Evolutionary conservation across 2,329 filamentous ascomycete genomes (phyloP).

Genomic region (Botrytis fragariae): DNA sequence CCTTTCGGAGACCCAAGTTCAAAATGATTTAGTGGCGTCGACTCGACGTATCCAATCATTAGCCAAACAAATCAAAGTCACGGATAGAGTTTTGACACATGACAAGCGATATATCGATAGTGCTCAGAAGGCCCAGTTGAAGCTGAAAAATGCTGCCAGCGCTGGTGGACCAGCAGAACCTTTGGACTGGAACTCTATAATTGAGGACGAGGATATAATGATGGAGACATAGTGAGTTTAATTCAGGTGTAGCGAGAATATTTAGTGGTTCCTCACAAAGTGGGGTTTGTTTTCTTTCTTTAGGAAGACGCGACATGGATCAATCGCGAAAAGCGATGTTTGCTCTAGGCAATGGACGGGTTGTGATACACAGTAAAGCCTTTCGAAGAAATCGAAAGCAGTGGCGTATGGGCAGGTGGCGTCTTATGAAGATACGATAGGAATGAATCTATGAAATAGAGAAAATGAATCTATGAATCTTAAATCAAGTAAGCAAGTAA

Average conservation of each 20-base stretch:
- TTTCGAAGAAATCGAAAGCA: conserved; percentile 20
- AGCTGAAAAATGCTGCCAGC: conserved; percentile 39
- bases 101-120: conserved; percentile 55
- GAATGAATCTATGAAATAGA: conserved; percentile 15
- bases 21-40: conserved; percentile 45
- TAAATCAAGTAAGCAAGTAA: neutral
- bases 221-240: conserved; percentile 22
- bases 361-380: conserved; percentile 8
- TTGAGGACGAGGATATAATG: conserved; percentile 39
- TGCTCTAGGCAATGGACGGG: neutral
- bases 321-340: neutral
- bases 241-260: neutral
- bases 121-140: conserved; percentile 47
- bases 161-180: conserved; percentile 18
- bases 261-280: neutral
- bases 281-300: neutral
- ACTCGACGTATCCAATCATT: conserved; percentile 47
- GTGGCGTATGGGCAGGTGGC: conserved; percentile 15
- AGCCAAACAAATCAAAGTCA: conserved; percentile 49
- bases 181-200: conserved; percentile 32
- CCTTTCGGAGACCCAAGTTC: conserved; percentile 52
- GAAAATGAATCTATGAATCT: conserved; percentile 2
- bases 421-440: conserved; percentile 21
- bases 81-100: conserved; percentile 53
- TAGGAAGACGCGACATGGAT: neutral